Conservation (phyloP, 768 basidiomycete genomes). For the Tephrocybe sp. region DNA sequence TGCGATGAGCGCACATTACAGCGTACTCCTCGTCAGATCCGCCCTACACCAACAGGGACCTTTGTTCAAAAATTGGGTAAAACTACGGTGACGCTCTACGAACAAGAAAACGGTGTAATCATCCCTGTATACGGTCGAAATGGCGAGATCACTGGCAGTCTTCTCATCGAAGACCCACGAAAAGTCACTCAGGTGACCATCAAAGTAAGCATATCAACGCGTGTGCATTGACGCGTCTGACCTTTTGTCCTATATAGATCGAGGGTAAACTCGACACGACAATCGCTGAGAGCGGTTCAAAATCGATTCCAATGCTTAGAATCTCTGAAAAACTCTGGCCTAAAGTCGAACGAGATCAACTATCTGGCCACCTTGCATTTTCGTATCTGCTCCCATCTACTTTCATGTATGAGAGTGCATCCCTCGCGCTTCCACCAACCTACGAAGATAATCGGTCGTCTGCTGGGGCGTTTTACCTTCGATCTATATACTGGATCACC, state of each 20-base stretch:
- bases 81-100: slow-evolving; percentile 40
- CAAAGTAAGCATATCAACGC: slow-evolving; percentile 33
- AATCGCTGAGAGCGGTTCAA: slow-evolving; percentile 35
- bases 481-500: slow-evolving; percentile 43
- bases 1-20: slow-evolving; percentile 53
- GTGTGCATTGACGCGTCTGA: neutral
- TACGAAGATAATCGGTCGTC: slow-evolving; percentile 31
- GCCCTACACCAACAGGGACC: slow-evolving; percentile 31
- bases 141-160: slow-evolving; percentile 36
- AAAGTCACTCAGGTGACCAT: slow-evolving; percentile 40
- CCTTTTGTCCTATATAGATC: slow-evolving; percentile 26
- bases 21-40: slow-evolving; percentile 34
- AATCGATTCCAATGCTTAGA: slow-evolving; percentile 29
- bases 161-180: slow-evolving; percentile 37
- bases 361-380: slow-evolving; percentile 39
- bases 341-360: slow-evolving; percentile 9
- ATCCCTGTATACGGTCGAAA: slow-evolving; percentile 45
- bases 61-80: slow-evolving; percentile 37
- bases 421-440: slow-evolving; percentile 46
- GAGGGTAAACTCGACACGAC: slow-evolving; percentile 39
- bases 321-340: slow-evolving; percentile 34
- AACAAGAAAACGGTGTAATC: slow-evolving; percentile 38
- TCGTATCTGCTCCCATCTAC: slow-evolving; percentile 40
- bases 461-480: slow-evolving; percentile 35
- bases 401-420: slow-evolving; percentile 34